A percentile compares a stretch with the other conserved stretches of the same genome.
These are phyloP conservation scores for Zygosaccharomyces sapae DNA, from an alignment of 1,139 yeast species.

Conservation along the genomic window DNA sequence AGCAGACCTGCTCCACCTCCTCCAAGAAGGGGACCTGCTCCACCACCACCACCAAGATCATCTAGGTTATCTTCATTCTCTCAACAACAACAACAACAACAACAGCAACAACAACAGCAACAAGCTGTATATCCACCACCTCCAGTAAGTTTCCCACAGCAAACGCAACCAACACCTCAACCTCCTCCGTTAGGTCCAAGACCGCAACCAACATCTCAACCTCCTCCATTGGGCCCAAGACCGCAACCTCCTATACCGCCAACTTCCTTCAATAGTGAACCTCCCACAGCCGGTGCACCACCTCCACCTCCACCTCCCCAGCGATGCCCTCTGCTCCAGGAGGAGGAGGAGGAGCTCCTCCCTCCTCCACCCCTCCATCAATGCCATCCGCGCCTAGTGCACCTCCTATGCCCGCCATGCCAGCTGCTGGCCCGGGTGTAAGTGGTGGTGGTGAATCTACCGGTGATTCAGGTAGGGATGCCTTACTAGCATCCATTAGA, in stretches of 20 bases:
- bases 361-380: slow-evolving; percentile 10
- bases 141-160: slow-evolving; percentile 16
- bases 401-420: slow-evolving; percentile 13
- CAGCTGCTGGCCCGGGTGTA: slow-evolving; percentile 31
- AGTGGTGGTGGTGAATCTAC: slow-evolving; percentile 40
- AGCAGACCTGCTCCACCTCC: slow-evolving; percentile 30
- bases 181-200: slow-evolving; percentile 20
- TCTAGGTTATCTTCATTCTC: slow-evolving; percentile 22
- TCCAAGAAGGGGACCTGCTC: slow-evolving; percentile 29
- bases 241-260: slow-evolving; percentile 17
- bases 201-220: too few species aligned
- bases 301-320: slow-evolving; percentile 18
- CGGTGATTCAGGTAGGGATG: slow-evolving; percentile 66
- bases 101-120: slow-evolving; percentile 5
- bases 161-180: slow-evolving; percentile 27
- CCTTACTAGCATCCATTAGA: slow-evolving; percentile 80
- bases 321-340: too few species aligned
- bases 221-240: too few species aligned
- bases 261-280: slow-evolving; percentile 4
- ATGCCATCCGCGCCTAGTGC: too few species aligned
- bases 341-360: too few species aligned
- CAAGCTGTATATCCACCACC: slow-evolving; percentile 8
- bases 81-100: too few species aligned
- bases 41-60: slow-evolving; percentile 27
- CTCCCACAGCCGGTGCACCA: slow-evolving; percentile 7